A percentile compares a stretch with the other conserved stretches of the same genome.
phyloP scores from a whole-genome alignment of 75 land plant species.

The Adiantum capillusveneris region DNA sequence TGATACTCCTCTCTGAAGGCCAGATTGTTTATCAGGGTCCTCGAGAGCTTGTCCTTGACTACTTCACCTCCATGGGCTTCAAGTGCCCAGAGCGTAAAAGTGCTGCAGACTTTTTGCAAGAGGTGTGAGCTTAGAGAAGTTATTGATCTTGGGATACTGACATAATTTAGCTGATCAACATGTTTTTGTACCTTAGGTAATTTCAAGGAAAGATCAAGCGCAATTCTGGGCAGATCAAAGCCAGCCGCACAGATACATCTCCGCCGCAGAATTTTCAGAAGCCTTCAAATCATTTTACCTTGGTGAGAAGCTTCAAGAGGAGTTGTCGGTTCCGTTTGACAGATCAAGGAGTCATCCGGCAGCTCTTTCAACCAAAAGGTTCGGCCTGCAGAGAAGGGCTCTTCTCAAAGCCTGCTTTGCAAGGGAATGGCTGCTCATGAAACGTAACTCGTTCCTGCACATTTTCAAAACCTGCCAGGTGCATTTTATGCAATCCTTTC shows the following conservation, averaged over 20 bases:
- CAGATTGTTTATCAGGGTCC: constrained; percentile 32
- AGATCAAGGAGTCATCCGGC: constrained; percentile 59
- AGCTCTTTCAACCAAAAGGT: constrained; percentile 53
- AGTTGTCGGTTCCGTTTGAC: constrained; percentile 56
- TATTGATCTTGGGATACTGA: too few relatives aligned
- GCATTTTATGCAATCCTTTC: constrained; percentile 5
- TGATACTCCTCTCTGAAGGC: constrained; percentile 27
- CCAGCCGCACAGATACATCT: constrained; percentile 44
- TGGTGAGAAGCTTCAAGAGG: constrained; percentile 32
- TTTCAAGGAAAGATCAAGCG: constrained; percentile 81
- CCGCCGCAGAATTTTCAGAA: constrained; percentile 54
- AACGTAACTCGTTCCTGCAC: constrained; percentile 60
- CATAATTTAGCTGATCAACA: constrained; percentile 7
- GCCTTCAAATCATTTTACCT: constrained; percentile 44
- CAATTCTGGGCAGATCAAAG: constrained; percentile 69
- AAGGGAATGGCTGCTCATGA: constrained; percentile 65
- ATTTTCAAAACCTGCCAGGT: constrained; percentile 56
- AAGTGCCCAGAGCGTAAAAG: constrained; percentile 32
- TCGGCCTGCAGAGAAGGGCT: constrained; percentile 47
- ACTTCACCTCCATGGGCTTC: constrained; percentile 21
- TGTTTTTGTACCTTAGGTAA: constrained; percentile 20
- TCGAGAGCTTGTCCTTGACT: constrained; percentile 21
- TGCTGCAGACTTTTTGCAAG: constrained; percentile 34
- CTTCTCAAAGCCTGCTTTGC: constrained; percentile 65
- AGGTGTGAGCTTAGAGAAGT: constrained; percentile 7